Evolutionary conservation across 2,329 filamentous ascomycete genomes (phyloP).

Genomic region (Alternaria brassicae): DNA sequence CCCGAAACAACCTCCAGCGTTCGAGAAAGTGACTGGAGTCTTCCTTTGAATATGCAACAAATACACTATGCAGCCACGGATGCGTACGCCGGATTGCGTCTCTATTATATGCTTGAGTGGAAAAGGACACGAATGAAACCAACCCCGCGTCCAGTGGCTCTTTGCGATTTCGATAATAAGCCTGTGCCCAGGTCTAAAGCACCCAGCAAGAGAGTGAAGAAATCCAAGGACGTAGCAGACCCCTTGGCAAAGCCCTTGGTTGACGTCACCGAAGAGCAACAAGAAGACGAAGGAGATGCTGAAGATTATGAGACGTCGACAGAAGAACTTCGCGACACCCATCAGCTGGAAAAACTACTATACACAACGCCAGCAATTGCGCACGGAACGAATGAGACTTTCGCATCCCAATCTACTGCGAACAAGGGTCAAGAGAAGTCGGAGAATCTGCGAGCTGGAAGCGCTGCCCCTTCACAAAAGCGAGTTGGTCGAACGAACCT

Average conservation of each 20-base stretch:
- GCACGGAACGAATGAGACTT: slow-evolving; percentile 5
- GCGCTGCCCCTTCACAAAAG: neutral
- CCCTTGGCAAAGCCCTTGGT: slow-evolving; percentile 16
- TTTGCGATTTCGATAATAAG: slow-evolving; percentile 67
- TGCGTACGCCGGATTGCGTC: slow-evolving; percentile 79
- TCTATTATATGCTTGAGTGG: slow-evolving; percentile 75
- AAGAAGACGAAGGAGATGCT: slow-evolving; percentile 30
- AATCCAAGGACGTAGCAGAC: slow-evolving; percentile 14
- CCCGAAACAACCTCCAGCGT: slow-evolving; percentile 54
- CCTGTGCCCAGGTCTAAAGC: slow-evolving; percentile 13
- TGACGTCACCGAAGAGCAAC: slow-evolving; percentile 26
- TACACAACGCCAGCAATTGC: slow-evolving; percentile 10
- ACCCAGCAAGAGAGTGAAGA: slow-evolving; percentile 20
- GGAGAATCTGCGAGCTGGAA: neutral
- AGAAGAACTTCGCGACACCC: slow-evolving; percentile 37
- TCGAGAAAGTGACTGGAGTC: slow-evolving; percentile 77
- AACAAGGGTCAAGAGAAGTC: neutral
- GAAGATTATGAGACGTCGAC: slow-evolving; percentile 47
- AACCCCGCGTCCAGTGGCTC: slow-evolving; percentile 71
- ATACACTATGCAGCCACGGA: slow-evolving; percentile 79
- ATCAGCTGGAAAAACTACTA: slow-evolving; percentile 28
- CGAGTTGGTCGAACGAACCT: slow-evolving; percentile 35
- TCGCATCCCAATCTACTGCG: neutral
- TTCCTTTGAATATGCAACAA: slow-evolving; percentile 67
- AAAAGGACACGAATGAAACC: slow-evolving; percentile 72